Percentiles rank a stretch among this genome's conserved stretches.
Evolutionary conservation across 257 asterid genomes (phyloP).

Genomic region (Verbena officinalis): DNA sequence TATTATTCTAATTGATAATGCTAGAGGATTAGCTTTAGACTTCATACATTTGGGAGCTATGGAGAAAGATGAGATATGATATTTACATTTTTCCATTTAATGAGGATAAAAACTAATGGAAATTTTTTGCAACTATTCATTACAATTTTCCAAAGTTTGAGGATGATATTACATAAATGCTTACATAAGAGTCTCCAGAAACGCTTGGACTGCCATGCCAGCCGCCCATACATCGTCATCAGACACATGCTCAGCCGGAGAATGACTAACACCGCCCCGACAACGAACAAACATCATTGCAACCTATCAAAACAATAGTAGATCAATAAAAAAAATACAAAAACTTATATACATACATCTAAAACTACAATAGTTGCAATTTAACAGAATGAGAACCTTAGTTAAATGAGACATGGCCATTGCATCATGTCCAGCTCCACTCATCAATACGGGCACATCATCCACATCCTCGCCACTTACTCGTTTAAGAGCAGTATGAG

Average conservation of each 20-base stretch:
- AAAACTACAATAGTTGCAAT: not conserved
- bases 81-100: constrained; percentile 31
- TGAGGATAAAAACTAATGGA: not conserved
- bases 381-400: constrained; percentile 44
- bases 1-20: too few species aligned
- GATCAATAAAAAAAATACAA: constrained; percentile 13
- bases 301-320: constrained; percentile 47
- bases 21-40: not conserved
- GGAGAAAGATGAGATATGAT: constrained; percentile 18
- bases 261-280: constrained; percentile 96
- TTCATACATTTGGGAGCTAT: not conserved
- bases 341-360: not conserved
- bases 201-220: constrained; percentile 71
- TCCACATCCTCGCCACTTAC: constrained; percentile 54
- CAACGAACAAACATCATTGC: constrained; percentile 95
- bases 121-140: constrained; percentile 17
- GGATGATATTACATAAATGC: constrained; percentile 12
- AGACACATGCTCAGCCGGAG: constrained; percentile 86
- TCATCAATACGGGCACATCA: constrained; percentile 77
- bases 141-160: constrained; percentile 19
- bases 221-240: constrained; percentile 93
- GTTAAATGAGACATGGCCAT: constrained; percentile 98
- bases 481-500: constrained; percentile 58
- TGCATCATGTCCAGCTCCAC: constrained; percentile 99
- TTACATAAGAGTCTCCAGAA: constrained; percentile 69